Conservation (phyloP, 768 basidiomycete species). For the Leccinum subgranulosum region DNA sequence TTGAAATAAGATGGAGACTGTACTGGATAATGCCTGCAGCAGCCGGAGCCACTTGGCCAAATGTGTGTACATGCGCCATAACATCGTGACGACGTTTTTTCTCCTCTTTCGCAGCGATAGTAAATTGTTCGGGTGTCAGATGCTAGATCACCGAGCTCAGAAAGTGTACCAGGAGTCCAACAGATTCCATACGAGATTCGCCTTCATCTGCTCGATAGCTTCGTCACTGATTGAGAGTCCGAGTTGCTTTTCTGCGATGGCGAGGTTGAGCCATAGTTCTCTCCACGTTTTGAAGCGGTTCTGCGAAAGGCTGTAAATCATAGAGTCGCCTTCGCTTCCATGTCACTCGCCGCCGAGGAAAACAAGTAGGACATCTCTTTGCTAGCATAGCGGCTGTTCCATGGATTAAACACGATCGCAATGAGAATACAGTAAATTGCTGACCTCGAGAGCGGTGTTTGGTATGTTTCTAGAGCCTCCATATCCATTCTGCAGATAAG, state of each 20-base stretch:
- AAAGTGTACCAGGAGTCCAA: background rate
- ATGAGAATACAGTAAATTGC: slow-evolving; percentile 3
- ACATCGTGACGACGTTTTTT: slow-evolving; percentile 98
- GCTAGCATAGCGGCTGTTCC: slow-evolving; percentile 90
- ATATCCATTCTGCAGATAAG: slow-evolving; percentile 28
- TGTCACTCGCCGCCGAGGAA: slow-evolving; percentile 74
- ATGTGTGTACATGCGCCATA: slow-evolving; percentile 99
- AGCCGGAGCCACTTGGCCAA: slow-evolving; percentile 88
- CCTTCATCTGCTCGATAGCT: slow-evolving; percentile 92
- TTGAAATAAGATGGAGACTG: slow-evolving; percentile 24
- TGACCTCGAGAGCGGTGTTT: slow-evolving; percentile 79
- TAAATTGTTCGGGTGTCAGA: slow-evolving; percentile 86
- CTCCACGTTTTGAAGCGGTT: slow-evolving; percentile 96
- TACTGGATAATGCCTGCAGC: slow-evolving; percentile 97
- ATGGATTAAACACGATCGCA: background rate
- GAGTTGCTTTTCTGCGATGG: slow-evolving; percentile 93
- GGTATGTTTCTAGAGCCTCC: slow-evolving; percentile 71
- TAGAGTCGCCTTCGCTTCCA: background rate
- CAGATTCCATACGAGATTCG: slow-evolving; percentile 62
- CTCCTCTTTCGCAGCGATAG: slow-evolving; percentile 88
- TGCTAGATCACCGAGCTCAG: slow-evolving; percentile 43
- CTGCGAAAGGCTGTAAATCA: slow-evolving; percentile 38
- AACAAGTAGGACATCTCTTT: slow-evolving; percentile 98
- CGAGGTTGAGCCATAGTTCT: slow-evolving; percentile 92
- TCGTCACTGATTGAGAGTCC: slow-evolving; percentile 86